These are phyloP conservation scores for Microstegium vimineum DNA, from an alignment of 176 grass and related monocot species.

Conservation along the genomic window DNA sequence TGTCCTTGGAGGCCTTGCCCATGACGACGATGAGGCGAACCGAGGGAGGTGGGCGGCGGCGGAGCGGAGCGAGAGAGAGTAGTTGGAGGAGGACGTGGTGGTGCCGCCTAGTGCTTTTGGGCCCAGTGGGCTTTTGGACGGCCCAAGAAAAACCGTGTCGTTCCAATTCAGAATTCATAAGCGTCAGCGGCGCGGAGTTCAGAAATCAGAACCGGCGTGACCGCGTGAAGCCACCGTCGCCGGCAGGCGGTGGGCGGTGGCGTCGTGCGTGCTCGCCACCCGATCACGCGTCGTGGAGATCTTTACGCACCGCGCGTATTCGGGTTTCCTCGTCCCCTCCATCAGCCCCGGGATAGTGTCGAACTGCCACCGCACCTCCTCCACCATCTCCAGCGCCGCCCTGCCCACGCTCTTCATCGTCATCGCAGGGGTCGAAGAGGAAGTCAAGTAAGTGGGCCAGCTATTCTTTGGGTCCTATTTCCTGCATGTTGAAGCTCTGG, in stretches of 20 bases:
- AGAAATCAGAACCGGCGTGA: not conserved
- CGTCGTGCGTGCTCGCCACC: too few relatives aligned
- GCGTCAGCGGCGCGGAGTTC: not conserved
- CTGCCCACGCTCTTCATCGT: constrained; percentile 50
- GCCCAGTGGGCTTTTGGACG: not conserved
- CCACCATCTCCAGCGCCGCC: constrained; percentile 51
- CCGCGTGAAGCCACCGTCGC: too few relatives aligned
- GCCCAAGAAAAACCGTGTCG: not conserved
- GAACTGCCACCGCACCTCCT: constrained; percentile 53
- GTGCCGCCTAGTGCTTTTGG: not conserved
- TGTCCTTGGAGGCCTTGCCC: constrained; percentile 79
- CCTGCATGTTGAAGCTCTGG: not conserved
- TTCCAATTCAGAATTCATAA: not conserved
- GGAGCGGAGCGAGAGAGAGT: not conserved
- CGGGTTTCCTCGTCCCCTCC: constrained; percentile 36
- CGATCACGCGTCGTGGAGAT: constrained; percentile 49
- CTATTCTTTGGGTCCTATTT: not conserved
- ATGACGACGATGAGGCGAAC: constrained; percentile 12
- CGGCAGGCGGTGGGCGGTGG: too few relatives aligned
- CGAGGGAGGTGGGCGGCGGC: not conserved
- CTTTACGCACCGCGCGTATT: constrained; percentile 48
- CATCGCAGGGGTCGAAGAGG: not conserved
- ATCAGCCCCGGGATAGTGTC: constrained; percentile 39
- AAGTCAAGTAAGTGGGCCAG: not conserved
- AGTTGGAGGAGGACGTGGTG: not conserved